phyloP scores from a whole-genome alignment of 208 protist genomes.

The Trypanosoma lewisi region DNA sequence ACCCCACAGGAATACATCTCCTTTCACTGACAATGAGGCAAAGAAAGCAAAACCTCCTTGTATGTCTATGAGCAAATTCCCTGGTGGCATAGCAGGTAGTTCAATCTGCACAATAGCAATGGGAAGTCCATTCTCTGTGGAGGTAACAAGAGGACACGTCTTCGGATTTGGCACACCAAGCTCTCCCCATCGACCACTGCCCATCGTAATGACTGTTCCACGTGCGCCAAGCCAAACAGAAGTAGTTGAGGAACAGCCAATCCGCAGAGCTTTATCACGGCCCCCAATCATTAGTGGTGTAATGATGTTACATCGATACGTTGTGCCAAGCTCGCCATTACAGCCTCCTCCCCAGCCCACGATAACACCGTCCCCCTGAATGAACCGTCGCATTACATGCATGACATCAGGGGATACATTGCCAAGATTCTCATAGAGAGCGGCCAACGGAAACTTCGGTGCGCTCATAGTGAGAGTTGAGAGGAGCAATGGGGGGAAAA shows the following conservation, averaged over 20 bases:
- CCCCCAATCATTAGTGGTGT: slow-evolving; percentile 78
- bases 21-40: slow-evolving; percentile 44
- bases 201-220: slow-evolving; percentile 69
- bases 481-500: no score
- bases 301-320: slow-evolving; percentile 53
- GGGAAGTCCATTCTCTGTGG: slow-evolving; percentile 65
- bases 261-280: slow-evolving; percentile 67
- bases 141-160: slow-evolving; percentile 51
- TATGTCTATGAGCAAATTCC: slow-evolving; percentile 61
- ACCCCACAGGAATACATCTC: slow-evolving; percentile 66
- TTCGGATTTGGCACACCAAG: slow-evolving; percentile 66
- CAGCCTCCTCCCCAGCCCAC: slow-evolving; percentile 74
- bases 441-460: slow-evolving; percentile 12
- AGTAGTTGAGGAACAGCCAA: slow-evolving; percentile 59
- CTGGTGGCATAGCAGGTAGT: slow-evolving; percentile 25
- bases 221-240: slow-evolving; percentile 67
- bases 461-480: not conserved
- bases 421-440: slow-evolving; percentile 34
- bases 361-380: slow-evolving; percentile 64
- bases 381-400: slow-evolving; percentile 49
- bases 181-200: slow-evolving; percentile 75
- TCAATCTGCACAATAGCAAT: slow-evolving; percentile 64
- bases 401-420: slow-evolving; percentile 18
- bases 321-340: slow-evolving; percentile 70
- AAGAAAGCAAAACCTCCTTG: slow-evolving; percentile 60